Evolutionary conservation across 495 filamentous ascomycete genomes (phyloP).

Genomic region (Talaromyces proteolyticus): DNA sequence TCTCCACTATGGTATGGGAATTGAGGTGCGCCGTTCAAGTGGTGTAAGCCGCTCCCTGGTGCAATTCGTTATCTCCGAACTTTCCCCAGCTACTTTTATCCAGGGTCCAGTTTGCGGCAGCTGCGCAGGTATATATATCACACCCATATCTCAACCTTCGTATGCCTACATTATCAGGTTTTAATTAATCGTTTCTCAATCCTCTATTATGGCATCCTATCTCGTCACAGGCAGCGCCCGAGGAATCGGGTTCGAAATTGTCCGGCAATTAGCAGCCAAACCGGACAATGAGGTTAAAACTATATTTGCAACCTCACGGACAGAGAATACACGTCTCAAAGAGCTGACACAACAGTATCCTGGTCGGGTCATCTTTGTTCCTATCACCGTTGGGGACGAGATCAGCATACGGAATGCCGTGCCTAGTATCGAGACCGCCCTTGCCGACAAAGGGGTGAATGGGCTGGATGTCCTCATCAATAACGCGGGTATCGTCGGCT

Average conservation of each 20-base stretch:
- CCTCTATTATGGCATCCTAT: conserved; percentile 17
- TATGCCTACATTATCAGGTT: neutral
- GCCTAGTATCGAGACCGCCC: conserved; percentile 21
- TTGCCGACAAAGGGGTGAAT: conserved; percentile 26
- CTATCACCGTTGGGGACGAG: conserved; percentile 37
- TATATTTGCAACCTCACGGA: conserved; percentile 31
- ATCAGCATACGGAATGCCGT: conserved; percentile 35
- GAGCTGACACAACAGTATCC: conserved; percentile 12
- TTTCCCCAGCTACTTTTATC: too few species aligned
- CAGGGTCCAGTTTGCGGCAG: too few species aligned
- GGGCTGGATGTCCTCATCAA: conserved; percentile 47
- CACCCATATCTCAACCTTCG: too few species aligned
- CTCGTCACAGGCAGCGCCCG: conserved; percentile 34
- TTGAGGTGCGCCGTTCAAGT: too few species aligned
- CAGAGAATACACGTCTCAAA: conserved; percentile 21
- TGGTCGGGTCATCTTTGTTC: conserved; percentile 36
- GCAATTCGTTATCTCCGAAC: too few species aligned
- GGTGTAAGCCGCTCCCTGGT: too few species aligned
- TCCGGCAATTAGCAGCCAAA: conserved; percentile 19
- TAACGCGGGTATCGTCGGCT: conserved; percentile 35
- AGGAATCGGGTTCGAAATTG: conserved; percentile 35
- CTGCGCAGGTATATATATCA: too few species aligned
- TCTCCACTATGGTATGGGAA: too few species aligned
- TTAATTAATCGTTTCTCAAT: neutral
- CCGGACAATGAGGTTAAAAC: conserved; percentile 23